These are phyloP conservation scores for Cryptomeria japonica DNA, from an alignment of 75 land plant species.

Conservation along the genomic window DNA sequence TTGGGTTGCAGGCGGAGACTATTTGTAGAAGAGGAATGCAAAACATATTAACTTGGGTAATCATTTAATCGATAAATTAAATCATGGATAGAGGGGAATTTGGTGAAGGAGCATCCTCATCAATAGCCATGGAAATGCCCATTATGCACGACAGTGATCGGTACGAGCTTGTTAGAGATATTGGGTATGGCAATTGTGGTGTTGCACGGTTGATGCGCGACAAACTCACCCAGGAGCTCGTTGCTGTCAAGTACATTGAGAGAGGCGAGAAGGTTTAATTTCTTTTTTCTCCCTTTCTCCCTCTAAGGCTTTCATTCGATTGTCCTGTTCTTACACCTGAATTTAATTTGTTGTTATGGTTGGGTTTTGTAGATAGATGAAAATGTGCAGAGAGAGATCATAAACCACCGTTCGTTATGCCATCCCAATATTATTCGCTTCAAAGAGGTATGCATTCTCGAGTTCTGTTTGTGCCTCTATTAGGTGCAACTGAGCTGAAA, in stretches of 20 bases:
- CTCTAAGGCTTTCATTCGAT: background rate
- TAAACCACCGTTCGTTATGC: slow-evolving; percentile 80
- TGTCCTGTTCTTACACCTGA: background rate
- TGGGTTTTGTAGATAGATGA: slow-evolving; percentile 53
- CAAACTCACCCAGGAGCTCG: slow-evolving; percentile 62
- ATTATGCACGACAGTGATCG: slow-evolving; percentile 82
- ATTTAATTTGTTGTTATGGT: background rate
- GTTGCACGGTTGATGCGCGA: slow-evolving; percentile 79
- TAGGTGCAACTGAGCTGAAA: background rate
- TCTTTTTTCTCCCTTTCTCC: background rate
- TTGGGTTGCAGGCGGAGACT: background rate
- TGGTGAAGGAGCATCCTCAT: background rate
- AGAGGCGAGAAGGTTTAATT: slow-evolving; percentile 69
- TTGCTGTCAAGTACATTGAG: slow-evolving; percentile 92
- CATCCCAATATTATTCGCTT: slow-evolving; percentile 89
- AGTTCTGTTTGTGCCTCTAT: background rate
- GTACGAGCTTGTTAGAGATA: slow-evolving; percentile 75
- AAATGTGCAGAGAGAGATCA: slow-evolving; percentile 90
- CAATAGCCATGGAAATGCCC: slow-evolving; percentile 53
- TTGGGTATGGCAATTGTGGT: slow-evolving; percentile 86
- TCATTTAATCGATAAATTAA: background rate
- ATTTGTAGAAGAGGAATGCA: background rate
- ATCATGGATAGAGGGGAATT: background rate
- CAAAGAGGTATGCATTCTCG: slow-evolving; percentile 54
- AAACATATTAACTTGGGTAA: background rate